These are phyloP conservation scores for Picea glauca DNA, from an alignment of 75 land plant species.

Conservation along the genomic window DNA sequence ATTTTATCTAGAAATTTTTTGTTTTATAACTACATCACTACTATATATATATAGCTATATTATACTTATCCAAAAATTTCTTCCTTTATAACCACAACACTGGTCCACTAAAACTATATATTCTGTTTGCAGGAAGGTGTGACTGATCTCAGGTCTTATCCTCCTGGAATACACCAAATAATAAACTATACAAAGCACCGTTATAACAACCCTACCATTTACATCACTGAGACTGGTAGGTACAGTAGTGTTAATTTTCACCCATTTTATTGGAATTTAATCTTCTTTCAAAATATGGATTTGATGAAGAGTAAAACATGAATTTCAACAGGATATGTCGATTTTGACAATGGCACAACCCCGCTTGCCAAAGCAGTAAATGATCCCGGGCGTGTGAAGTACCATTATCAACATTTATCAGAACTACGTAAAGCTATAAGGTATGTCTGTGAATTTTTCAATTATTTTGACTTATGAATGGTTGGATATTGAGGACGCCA, in stretches of 20 bases:
- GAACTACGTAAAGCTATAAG: constrained; percentile 5
- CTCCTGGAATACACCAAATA: constrained; percentile 20
- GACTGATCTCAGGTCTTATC: constrained; percentile 9
- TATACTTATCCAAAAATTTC: too few relatives aligned
- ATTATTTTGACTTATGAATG: not conserved
- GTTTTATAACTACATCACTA: too few relatives aligned
- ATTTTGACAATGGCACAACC: not conserved
- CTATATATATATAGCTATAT: too few relatives aligned
- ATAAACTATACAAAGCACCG: constrained; percentile 12
- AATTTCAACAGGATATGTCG: constrained; percentile 5
- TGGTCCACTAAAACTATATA: too few relatives aligned
- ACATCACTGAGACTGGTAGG: constrained; percentile 35
- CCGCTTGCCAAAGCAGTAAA: not conserved
- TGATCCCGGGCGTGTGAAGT: not conserved
- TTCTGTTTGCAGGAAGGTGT: too few relatives aligned
- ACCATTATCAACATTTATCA: not conserved
- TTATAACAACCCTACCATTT: constrained; percentile 27
- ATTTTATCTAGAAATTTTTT: too few relatives aligned
- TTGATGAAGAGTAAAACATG: not conserved
- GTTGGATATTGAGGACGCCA: not conserved
- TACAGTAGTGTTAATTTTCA: not conserved
- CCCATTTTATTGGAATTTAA: not conserved
- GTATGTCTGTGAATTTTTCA: not conserved
- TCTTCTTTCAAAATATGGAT: not conserved
- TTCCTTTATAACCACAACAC: too few relatives aligned